These are phyloP conservation scores for Eustoma russellianum DNA, from an alignment of 257 asterid species.

Conservation along the genomic window DNA sequence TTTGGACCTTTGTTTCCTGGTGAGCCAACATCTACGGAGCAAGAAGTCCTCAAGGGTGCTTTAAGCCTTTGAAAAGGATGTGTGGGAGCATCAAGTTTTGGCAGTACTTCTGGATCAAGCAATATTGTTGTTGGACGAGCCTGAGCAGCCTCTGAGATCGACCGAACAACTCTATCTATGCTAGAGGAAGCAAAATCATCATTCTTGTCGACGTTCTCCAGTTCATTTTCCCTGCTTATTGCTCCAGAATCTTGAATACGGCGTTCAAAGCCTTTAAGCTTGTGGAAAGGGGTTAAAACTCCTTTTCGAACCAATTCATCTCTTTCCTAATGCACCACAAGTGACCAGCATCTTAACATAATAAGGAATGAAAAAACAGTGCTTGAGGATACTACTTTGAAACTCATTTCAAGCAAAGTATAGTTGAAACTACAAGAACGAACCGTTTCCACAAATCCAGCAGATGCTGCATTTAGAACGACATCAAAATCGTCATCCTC, in stretches of 20 bases:
- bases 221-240: conserved; percentile 30
- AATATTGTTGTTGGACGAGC: conserved; percentile 79
- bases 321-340: conserved; percentile 59
- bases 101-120: conserved; percentile 61
- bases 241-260: conserved; percentile 64
- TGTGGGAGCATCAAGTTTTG: conserved; percentile 83
- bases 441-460: conserved; percentile 95
- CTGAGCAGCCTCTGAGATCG: conserved; percentile 67
- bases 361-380: neutral
- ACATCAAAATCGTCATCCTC: conserved; percentile 91
- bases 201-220: conserved; percentile 23
- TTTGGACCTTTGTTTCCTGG: conserved; percentile 31
- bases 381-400: neutral
- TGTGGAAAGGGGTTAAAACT: conserved; percentile 87
- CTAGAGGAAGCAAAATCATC: conserved; percentile 57
- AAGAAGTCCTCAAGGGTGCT: conserved; percentile 46
- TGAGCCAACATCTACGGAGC: conserved; percentile 31
- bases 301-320: conserved; percentile 95
- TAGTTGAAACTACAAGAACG: conserved; percentile 21
- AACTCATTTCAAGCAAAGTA: neutral
- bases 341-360: conserved; percentile 2
- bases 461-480: conserved; percentile 71
- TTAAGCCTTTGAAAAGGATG: conserved; percentile 60
- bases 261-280: conserved; percentile 91
- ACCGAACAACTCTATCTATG: conserved; percentile 58